Percentiles rank a stretch among this genome's conserved stretches.
Evolutionary conservation across 768 basidiomycete genomes (phyloP).

Genomic region (Russula olivacea): DNA sequence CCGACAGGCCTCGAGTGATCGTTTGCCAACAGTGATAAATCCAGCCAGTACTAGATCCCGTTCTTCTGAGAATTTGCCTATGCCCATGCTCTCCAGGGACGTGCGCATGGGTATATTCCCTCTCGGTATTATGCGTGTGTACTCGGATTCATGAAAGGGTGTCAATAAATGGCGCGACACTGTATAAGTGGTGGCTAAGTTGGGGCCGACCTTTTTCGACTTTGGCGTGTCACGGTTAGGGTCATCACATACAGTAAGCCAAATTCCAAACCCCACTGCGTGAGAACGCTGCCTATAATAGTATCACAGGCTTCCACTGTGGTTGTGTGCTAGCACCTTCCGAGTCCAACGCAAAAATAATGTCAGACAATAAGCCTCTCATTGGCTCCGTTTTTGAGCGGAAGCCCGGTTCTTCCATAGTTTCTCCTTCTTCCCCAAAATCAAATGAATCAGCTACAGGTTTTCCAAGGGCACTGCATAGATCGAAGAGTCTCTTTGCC

Average conservation of each 20-base stretch:
- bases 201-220: too few relatives aligned
- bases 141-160: slow-evolving; percentile 40
- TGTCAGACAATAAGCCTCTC: slow-evolving; percentile 28
- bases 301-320: too few relatives aligned
- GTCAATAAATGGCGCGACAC: slow-evolving; percentile 56
- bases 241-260: too few relatives aligned
- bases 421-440: slow-evolving; percentile 27
- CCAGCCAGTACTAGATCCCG: slow-evolving; percentile 92
- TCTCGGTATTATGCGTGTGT: slow-evolving; percentile 46
- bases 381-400: slow-evolving; percentile 47
- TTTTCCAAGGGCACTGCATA: slow-evolving; percentile 39
- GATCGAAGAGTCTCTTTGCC: slow-evolving; percentile 38
- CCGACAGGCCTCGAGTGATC: slow-evolving; percentile 76
- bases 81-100: slow-evolving; percentile 78
- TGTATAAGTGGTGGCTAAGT: too few relatives aligned
- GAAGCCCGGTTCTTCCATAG: slow-evolving; percentile 28
- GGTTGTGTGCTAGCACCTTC: background rate
- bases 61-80: slow-evolving; percentile 89
- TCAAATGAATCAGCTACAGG: slow-evolving; percentile 30
- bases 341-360: slow-evolving; percentile 8
- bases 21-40: slow-evolving; percentile 88
- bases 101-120: slow-evolving; percentile 47
- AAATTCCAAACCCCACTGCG: too few relatives aligned
- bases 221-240: too few relatives aligned
- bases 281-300: too few relatives aligned